These are phyloP conservation scores for Xanthoconium stramineum DNA, from an alignment of 768 basidiomycete genomes.

Conservation along the genomic window DNA sequence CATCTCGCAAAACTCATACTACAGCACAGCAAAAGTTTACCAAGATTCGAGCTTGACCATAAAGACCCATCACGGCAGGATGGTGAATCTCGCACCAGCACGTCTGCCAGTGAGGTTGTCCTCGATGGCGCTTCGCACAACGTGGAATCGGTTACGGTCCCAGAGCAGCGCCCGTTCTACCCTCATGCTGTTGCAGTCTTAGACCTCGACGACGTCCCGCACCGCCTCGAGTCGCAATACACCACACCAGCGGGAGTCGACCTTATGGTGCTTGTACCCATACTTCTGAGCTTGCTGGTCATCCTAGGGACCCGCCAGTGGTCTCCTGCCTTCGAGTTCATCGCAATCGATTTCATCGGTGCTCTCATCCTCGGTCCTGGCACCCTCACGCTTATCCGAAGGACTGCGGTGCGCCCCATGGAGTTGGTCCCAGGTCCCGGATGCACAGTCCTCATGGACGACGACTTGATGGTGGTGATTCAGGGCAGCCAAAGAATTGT, in stretches of 20 bases:
- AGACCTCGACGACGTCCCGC: slow-evolving; percentile 5
- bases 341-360: slow-evolving; percentile 5
- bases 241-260: slow-evolving; percentile 9
- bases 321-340: slow-evolving; percentile 4
- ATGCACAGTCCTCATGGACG: slow-evolving; percentile 20
- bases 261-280: slow-evolving; percentile 11
- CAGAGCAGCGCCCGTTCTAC: neutral
- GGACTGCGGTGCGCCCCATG: slow-evolving; percentile 3
- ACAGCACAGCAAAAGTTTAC: slow-evolving; percentile 8
- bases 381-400: slow-evolving; percentile 14
- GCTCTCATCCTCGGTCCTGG: slow-evolving; percentile 18
- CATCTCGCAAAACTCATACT: slow-evolving; percentile 15
- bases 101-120: neutral
- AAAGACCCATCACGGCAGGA: neutral
- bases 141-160: neutral
- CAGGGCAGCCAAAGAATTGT: slow-evolving; percentile 14
- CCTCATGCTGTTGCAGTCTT: slow-evolving; percentile 10
- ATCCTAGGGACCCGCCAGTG: slow-evolving; percentile 5
- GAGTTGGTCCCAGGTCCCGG: slow-evolving; percentile 11
- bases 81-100: neutral
- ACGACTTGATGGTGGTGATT: slow-evolving; percentile 12
- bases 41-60: neutral
- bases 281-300: slow-evolving; percentile 10
- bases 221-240: slow-evolving; percentile 6
- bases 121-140: neutral